These are phyloP conservation scores for Linnemannia hyalina DNA, from an alignment of 192 early-diverging fungal genomes.

Conservation along the genomic window DNA sequence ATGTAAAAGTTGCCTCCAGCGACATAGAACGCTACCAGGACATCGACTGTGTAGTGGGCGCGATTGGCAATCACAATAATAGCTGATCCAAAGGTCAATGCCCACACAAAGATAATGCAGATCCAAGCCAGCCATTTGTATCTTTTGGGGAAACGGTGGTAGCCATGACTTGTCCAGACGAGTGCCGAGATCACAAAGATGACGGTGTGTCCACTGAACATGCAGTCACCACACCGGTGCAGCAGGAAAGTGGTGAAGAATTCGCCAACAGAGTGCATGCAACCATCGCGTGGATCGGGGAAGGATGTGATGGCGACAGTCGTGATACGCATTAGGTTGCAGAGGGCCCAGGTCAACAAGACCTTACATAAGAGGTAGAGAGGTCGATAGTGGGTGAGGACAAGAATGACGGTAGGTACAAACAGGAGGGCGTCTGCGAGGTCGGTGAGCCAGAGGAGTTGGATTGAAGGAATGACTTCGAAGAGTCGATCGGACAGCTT, in stretches of 20 bases:
- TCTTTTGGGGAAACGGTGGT: constrained; percentile 30
- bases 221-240: constrained; percentile 73
- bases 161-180: constrained; percentile 69
- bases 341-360: constrained; percentile 63
- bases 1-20: constrained; percentile 65
- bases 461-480: constrained; percentile 63
- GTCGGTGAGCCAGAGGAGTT: constrained; percentile 70
- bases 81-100: constrained; percentile 62
- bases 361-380: constrained; percentile 64
- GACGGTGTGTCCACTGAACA: constrained; percentile 73
- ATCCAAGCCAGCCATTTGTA: constrained; percentile 54
- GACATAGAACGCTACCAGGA: constrained; percentile 72
- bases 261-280: constrained; percentile 63
- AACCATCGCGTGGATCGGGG: constrained; percentile 68
- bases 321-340: constrained; percentile 66
- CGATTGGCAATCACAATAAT: constrained; percentile 72
- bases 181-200: constrained; percentile 70
- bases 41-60: constrained; percentile 74
- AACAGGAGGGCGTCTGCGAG: constrained; percentile 69
- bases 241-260: constrained; percentile 67
- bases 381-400: constrained; percentile 62
- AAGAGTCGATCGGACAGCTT: constrained; percentile 67
- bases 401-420: constrained; percentile 62
- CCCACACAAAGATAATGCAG: constrained; percentile 58
- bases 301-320: constrained; percentile 73